These are phyloP conservation scores for Zea luxurians DNA, from an alignment of 176 grass and related monocot genomes.

Conservation along the genomic window DNA sequence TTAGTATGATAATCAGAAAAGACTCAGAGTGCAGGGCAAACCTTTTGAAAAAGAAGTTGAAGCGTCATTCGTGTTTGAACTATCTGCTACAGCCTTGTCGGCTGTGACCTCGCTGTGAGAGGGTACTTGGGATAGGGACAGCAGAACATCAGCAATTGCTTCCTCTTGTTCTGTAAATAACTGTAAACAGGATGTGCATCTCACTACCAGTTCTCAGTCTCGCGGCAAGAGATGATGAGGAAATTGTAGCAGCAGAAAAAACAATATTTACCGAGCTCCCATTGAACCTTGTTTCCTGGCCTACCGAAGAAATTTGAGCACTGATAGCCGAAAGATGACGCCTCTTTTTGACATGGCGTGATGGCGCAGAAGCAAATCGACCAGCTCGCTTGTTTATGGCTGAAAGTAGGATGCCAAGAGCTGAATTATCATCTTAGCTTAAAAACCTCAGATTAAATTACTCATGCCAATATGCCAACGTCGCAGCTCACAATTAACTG, in stretches of 20 bases:
- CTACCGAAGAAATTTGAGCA: constrained; percentile 24
- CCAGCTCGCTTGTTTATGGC: constrained; percentile 55
- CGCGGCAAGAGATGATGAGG: neutral
- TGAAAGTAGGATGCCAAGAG: constrained; percentile 34
- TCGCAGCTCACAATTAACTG: neutral
- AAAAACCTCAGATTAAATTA: constrained; percentile 4
- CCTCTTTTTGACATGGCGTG: constrained; percentile 52
- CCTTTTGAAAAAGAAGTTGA: constrained; percentile 49
- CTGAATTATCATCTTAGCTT: constrained; percentile 2
- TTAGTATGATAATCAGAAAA: constrained; percentile 2
- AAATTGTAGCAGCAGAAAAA: neutral
- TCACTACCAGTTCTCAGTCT: constrained; percentile 4
- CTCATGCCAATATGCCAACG: neutral
- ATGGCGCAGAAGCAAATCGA: constrained; percentile 27
- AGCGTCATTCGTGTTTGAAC: constrained; percentile 27
- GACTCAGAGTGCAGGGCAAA: constrained; percentile 6
- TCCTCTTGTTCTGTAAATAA: constrained; percentile 61
- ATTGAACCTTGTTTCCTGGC: constrained; percentile 22
- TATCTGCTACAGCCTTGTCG: constrained; percentile 14
- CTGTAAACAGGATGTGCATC: constrained; percentile 39
- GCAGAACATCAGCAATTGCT: constrained; percentile 52
- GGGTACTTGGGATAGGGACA: constrained; percentile 38
- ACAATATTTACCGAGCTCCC: constrained; percentile 27
- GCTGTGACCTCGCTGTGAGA: constrained; percentile 3
- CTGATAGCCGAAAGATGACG: constrained; percentile 47